Conservation (phyloP, 345 rosid species). For the Moricandia arvensis region DNA sequence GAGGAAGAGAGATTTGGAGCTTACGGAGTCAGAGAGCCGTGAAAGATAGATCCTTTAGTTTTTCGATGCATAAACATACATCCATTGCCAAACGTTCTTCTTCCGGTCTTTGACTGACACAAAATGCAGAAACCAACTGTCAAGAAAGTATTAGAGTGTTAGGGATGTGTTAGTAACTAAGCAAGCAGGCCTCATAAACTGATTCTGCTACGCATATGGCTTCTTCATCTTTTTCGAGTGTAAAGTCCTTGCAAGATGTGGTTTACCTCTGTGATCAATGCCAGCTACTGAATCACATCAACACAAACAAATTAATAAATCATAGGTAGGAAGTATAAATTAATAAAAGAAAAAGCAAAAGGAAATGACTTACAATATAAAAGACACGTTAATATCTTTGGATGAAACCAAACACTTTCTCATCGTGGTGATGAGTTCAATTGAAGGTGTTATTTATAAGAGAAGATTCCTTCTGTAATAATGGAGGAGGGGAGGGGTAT, state of each 20-base stretch:
- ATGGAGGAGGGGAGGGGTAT: neutral
- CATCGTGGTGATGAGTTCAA: neutral
- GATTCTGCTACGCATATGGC: constrained; percentile 15
- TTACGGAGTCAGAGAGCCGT: neutral
- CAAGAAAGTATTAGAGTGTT: constrained; percentile 18
- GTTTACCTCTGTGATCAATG: constrained; percentile 95
- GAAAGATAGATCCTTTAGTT: neutral
- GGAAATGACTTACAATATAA: constrained; percentile 59
- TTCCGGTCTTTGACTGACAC: constrained; percentile 79
- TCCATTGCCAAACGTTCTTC: constrained; percentile 75
- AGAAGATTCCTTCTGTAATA: neutral
- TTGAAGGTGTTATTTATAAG: neutral
- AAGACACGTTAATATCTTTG: constrained; percentile 89
- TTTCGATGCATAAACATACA: constrained; percentile 43
- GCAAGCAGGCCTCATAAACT: neutral
- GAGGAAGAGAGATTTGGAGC: neutral
- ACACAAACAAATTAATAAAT: neutral
- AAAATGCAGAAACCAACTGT: too few relatives aligned
- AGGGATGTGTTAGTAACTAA: neutral
- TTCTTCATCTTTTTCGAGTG: constrained; percentile 63
- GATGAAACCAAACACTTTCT: constrained; percentile 56
- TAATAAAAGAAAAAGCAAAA: constrained; percentile 1
- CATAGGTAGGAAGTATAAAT: neutral
- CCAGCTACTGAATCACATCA: constrained; percentile 52
- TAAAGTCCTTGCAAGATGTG: constrained; percentile 80